Conservation (phyloP, 2,329 filamentous ascomycete species). For the Cladobotryum mycophilum region DNA sequence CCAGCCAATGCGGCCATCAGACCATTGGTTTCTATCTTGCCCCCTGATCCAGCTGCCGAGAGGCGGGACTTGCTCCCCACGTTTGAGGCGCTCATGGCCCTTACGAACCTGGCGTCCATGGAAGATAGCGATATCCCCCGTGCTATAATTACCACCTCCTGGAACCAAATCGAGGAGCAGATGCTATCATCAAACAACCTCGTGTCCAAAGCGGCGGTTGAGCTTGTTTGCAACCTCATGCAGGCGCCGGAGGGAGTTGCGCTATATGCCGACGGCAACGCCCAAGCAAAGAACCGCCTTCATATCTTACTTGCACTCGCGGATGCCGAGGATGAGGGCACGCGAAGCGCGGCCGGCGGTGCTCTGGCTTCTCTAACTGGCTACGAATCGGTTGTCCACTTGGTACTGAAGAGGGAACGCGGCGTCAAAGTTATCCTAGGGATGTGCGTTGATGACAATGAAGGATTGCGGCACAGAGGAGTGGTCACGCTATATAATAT, state of each 20-base stretch:
- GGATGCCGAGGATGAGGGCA: conserved; percentile 75
- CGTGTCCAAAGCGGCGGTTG: conserved; percentile 76
- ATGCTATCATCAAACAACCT: conserved; percentile 69
- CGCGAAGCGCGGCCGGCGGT: conserved; percentile 77
- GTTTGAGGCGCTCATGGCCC: conserved; percentile 84
- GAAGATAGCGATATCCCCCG: conserved; percentile 60
- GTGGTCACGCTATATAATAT: conserved; percentile 71
- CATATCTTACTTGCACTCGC: conserved; percentile 82
- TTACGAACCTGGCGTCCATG: conserved; percentile 87
- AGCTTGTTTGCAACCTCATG: conserved; percentile 87
- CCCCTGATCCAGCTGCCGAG: conserved; percentile 54
- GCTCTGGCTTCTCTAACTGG: conserved; percentile 79
- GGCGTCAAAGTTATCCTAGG: conserved; percentile 74
- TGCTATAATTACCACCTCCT: conserved; percentile 67
- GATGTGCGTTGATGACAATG: conserved; percentile 67
- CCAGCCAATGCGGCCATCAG: conserved; percentile 75
- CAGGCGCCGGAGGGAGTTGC: conserved; percentile 59
- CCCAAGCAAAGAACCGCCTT: conserved; percentile 64
- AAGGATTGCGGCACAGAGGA: conserved; percentile 65
- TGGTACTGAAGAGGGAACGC: conserved; percentile 62
- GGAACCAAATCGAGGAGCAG: conserved; percentile 74
- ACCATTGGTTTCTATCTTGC: conserved; percentile 69
- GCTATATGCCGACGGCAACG: conserved; percentile 61
- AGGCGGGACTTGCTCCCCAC: conserved; percentile 76
- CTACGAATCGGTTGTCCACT: conserved; percentile 67